phyloP scores from a whole-genome alignment of 2,329 filamentous ascomycete genomes.

The Colletotrichum somersetense region DNA sequence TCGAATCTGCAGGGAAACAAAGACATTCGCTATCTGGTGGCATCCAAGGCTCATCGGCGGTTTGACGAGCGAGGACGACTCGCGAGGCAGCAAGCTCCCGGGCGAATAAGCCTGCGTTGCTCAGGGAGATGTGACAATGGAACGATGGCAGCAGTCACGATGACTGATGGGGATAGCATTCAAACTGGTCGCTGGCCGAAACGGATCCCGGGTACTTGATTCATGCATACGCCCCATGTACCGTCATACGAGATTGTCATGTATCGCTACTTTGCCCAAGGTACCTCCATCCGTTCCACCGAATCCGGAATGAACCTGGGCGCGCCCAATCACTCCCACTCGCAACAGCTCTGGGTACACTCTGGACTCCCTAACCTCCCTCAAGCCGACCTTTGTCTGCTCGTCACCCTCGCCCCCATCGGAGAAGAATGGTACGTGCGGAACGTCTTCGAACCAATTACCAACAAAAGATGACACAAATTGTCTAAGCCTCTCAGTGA shows the following conservation, averaged over 20 bases:
- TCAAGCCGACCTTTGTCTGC: neutral
- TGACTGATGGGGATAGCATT: conserved; percentile 29
- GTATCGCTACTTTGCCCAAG: conserved; percentile 46
- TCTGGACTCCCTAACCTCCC: conserved; percentile 29
- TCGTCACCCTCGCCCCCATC: neutral
- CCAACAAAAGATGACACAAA: conserved; percentile 9
- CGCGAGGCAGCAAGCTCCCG: conserved; percentile 5
- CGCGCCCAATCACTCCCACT: conserved; percentile 37
- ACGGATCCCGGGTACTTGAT: conserved; percentile 47
- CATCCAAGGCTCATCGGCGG: conserved; percentile 1
- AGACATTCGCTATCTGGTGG: conserved; percentile 6
- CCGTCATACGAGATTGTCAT: conserved; percentile 44
- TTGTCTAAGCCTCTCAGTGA: neutral
- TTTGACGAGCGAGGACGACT: conserved; percentile 9
- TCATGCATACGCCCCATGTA: conserved; percentile 48
- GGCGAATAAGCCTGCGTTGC: conserved; percentile 16
- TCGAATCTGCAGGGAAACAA: conserved; percentile 14
- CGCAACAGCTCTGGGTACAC: conserved; percentile 25
- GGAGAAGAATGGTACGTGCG: conserved; percentile 6
- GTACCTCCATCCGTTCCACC: conserved; percentile 42
- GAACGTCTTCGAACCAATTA: neutral
- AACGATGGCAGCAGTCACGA: conserved; percentile 28
- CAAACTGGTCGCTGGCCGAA: conserved; percentile 17
- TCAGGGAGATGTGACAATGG: conserved; percentile 36
- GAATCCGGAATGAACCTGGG: conserved; percentile 32